Conservation (phyloP, 2,329 filamentous ascomycete genomes). For the Xylaria sp. region DNA sequence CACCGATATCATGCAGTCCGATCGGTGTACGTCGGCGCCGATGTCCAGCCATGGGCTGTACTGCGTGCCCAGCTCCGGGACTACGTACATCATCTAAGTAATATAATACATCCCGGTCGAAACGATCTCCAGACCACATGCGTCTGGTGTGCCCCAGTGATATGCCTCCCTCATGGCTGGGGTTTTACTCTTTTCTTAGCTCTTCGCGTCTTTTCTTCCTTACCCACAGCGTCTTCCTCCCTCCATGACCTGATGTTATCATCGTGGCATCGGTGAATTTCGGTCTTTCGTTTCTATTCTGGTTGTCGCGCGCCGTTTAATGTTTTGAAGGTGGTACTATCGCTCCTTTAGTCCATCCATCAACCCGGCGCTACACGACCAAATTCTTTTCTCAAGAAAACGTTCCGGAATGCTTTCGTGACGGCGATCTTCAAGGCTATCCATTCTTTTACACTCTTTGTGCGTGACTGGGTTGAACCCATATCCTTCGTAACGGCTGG, state of each 20-base stretch:
- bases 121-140: conserved; percentile 35
- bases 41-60: neutral
- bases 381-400: conserved; percentile 19
- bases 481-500: conserved; percentile 31
- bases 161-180: conserved; percentile 15
- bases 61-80: neutral
- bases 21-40: neutral
- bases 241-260: conserved; percentile 29
- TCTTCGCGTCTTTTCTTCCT: neutral
- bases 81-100: neutral
- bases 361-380: neutral
- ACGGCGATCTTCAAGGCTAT: conserved; percentile 11
- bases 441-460: conserved; percentile 3
- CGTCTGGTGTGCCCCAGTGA: conserved; percentile 21
- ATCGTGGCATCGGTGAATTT: conserved; percentile 16
- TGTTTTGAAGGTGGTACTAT: conserved; percentile 29
- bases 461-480: conserved; percentile 27
- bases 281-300: conserved; percentile 20
- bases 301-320: conserved; percentile 4
- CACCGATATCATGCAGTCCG: conserved; percentile 11
- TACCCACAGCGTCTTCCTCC: neutral
- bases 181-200: conserved; percentile 8
- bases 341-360: conserved; percentile 27
- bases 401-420: conserved; percentile 34
- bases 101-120: conserved; percentile 25